Evolutionary conservation across 2,329 filamentous ascomycete genomes (phyloP).

Genomic region (Aspergillus fijiensis): DNA sequence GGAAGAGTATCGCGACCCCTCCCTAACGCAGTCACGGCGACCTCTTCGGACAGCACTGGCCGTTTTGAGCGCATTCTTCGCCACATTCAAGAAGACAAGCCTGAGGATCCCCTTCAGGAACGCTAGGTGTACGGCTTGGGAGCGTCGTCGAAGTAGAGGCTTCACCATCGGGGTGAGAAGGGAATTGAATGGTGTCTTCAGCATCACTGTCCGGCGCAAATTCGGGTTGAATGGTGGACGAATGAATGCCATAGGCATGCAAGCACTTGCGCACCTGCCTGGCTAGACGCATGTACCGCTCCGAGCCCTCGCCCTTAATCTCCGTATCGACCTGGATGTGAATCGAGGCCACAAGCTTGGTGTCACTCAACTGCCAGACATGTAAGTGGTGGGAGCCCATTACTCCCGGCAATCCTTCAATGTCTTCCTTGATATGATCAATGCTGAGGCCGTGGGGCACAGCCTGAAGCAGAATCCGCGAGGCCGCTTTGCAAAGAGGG

Average conservation of each 20-base stretch:
- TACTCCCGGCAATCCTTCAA: constrained; percentile 79
- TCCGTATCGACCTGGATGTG: constrained; percentile 92
- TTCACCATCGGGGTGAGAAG: constrained; percentile 24
- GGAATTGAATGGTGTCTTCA: constrained; percentile 29
- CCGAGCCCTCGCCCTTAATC: constrained; percentile 74
- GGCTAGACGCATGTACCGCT: constrained; percentile 87
- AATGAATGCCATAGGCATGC: constrained; percentile 94
- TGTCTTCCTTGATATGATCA: constrained; percentile 89
- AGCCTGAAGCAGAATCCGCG: constrained; percentile 86
- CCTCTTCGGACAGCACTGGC: constrained; percentile 45
- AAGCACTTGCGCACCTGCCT: constrained; percentile 80
- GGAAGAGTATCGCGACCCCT: constrained; percentile 8
- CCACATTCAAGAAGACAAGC: constrained; percentile 50
- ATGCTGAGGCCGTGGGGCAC: constrained; percentile 86
- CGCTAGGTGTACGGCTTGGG: constrained; percentile 37
- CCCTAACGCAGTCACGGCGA: constrained; percentile 17
- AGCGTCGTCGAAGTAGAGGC: constrained; percentile 18
- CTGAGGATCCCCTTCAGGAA: constrained; percentile 38
- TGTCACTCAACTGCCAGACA: constrained; percentile 96
- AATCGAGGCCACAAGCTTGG: constrained; percentile 87
- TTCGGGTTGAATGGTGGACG: constrained; percentile 95
- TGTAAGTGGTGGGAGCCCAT: constrained; percentile 93
- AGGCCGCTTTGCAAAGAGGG: constrained; percentile 53
- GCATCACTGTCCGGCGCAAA: constrained; percentile 50
- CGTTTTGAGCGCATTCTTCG: constrained; percentile 43